Percentiles rank a stretch among this genome's conserved stretches.
These are phyloP conservation scores for Sporothrix brunneoviolacea DNA, from an alignment of 2,329 filamentous ascomycete genomes.

Conservation along the genomic window DNA sequence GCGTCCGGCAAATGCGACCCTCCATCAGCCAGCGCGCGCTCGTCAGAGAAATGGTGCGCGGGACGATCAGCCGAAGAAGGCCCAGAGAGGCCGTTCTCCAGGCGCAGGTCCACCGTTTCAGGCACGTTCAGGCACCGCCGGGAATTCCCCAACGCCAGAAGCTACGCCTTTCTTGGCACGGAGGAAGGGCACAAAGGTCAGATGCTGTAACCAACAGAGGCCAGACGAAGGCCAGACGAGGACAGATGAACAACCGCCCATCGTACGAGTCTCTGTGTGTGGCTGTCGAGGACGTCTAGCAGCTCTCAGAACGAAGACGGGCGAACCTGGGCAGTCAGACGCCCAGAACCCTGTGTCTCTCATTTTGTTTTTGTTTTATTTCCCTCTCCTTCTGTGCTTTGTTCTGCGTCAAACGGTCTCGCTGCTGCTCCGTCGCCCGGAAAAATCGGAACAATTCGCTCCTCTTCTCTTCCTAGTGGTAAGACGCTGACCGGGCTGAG, in stretches of 20 bases:
- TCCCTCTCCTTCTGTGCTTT: not conserved
- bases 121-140: constrained; percentile 7
- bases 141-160: constrained; percentile 5
- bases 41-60: too few relatives aligned
- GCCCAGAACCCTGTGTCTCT: not conserved
- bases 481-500: not conserved
- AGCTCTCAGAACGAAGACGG: too few relatives aligned
- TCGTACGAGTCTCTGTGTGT: too few relatives aligned
- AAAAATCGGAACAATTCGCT: too few relatives aligned
- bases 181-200: not conserved
- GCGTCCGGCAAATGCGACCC: constrained; percentile 6
- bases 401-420: not conserved
- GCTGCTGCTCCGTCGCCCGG: not conserved
- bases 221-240: too few relatives aligned
- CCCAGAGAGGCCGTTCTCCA: too few relatives aligned
- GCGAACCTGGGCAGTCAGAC: too few relatives aligned
- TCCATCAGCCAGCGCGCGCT: too few relatives aligned
- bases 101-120: too few relatives aligned
- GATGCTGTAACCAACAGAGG: too few relatives aligned
- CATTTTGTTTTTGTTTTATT: not conserved
- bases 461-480: not conserved
- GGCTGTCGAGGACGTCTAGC: too few relatives aligned
- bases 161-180: not conserved
- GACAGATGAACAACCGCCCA: too few relatives aligned
- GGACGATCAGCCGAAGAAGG: constrained; percentile 4